A percentile compares a stretch with the other conserved stretches of the same genome.
phyloP scores from a whole-genome alignment of 2,329 filamentous ascomycete species.

The Colletotrichum orbiculare region DNA sequence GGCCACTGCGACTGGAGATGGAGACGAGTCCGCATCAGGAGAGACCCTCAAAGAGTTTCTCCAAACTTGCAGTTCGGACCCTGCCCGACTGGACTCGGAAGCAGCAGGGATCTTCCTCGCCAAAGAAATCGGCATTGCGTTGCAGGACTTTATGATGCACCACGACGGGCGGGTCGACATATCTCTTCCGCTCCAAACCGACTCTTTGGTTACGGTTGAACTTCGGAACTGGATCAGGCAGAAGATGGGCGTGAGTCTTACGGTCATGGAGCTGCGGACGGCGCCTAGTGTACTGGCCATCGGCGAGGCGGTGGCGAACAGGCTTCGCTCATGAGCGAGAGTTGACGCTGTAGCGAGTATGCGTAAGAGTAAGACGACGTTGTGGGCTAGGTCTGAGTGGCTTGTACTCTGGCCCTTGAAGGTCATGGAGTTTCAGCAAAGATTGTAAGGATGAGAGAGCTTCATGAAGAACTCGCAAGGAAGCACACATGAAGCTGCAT shows the following conservation, averaged over 20 bases:
- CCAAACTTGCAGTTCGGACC: constrained; percentile 4
- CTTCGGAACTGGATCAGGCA: constrained; percentile 39
- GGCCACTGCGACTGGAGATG: neutral
- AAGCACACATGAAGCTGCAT: too few relatives aligned
- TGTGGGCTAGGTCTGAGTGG: too few relatives aligned
- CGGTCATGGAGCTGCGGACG: constrained; percentile 18
- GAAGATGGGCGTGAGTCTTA: constrained; percentile 33
- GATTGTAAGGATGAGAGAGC: too few relatives aligned
- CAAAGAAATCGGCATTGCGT: constrained; percentile 8
- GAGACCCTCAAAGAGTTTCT: constrained; percentile 14
- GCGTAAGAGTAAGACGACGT: too few relatives aligned
- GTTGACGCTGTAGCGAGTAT: neutral
- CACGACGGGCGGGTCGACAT: constrained; percentile 23
- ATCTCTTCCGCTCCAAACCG: constrained; percentile 29
- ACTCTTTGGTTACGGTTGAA: constrained; percentile 41
- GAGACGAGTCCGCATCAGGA: neutral
- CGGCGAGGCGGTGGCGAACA: neutral
- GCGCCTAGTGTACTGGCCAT: constrained; percentile 19
- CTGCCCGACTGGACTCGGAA: constrained; percentile 1
- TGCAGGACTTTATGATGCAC: constrained; percentile 36
- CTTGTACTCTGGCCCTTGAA: too few relatives aligned
- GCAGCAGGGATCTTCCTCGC: constrained; percentile 21
- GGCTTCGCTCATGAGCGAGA: neutral
- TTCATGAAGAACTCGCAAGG: too few relatives aligned
- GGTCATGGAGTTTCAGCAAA: too few relatives aligned